A percentile compares a stretch with the other conserved stretches of the same genome.
Evolutionary conservation across 352 stramenopile genomes (phyloP).

Genomic region (Pythium folliculosum): DNA sequence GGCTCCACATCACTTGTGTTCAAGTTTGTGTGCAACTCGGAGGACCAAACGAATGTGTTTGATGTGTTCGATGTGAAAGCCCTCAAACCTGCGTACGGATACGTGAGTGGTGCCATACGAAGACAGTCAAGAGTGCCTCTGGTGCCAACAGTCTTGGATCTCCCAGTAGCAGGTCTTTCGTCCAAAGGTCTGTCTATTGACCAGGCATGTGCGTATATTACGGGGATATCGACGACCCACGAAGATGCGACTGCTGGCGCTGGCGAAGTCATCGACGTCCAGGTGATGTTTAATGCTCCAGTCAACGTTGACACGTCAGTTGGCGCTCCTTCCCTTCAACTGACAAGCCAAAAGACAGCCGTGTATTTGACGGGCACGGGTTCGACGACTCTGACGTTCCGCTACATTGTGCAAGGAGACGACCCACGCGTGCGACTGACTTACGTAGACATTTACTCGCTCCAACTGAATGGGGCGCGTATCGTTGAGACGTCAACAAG

Average conservation of each 20-base stretch:
- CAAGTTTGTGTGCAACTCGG: constrained; percentile 35
- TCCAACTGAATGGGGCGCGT: constrained; percentile 44
- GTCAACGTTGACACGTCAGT: constrained; percentile 44
- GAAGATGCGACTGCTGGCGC: constrained; percentile 54
- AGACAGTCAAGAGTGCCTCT: constrained; percentile 39
- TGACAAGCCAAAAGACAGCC: constrained; percentile 44
- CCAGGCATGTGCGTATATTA: constrained; percentile 42
- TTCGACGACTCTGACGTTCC: constrained; percentile 44
- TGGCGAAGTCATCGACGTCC: constrained; percentile 66
- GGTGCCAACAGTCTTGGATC: constrained; percentile 39
- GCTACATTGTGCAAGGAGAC: constrained; percentile 47
- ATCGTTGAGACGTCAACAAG: constrained; percentile 32
- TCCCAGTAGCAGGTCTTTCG: constrained; percentile 41
- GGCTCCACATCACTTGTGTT: constrained; percentile 56
- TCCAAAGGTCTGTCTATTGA: constrained; percentile 64
- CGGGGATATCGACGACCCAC: constrained; percentile 40
- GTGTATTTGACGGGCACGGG: constrained; percentile 48
- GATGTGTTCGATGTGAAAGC: constrained; percentile 40
- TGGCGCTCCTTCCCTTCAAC: constrained; percentile 40
- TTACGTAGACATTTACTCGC: constrained; percentile 46
- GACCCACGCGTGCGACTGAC: constrained; percentile 37
- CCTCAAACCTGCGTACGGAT: constrained; percentile 44
- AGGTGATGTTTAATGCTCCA: constrained; percentile 43
- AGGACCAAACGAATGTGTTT: constrained; percentile 47
- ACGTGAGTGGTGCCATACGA: constrained; percentile 49